phyloP scores from a whole-genome alignment of 768 basidiomycete species.

The Phaffia tasmanica region DNA sequence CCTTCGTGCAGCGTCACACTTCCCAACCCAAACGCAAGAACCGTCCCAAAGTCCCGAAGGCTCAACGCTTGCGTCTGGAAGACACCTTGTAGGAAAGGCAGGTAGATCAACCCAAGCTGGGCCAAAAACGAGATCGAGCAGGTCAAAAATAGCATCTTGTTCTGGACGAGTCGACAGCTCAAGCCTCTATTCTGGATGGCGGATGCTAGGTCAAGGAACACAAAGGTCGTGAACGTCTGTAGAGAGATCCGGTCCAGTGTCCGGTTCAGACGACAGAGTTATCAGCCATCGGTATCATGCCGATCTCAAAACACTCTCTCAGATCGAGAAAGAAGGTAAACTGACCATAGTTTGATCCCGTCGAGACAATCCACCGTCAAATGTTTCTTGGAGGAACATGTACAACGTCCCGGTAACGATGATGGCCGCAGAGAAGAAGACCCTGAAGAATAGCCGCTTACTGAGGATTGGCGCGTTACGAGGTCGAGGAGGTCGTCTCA shows the following conservation, averaged over 20 bases:
- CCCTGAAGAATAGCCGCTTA: constrained; percentile 56
- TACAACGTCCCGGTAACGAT: constrained; percentile 83
- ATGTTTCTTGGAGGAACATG: constrained; percentile 62
- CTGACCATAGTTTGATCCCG: constrained; percentile 94
- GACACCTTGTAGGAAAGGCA: constrained; percentile 77
- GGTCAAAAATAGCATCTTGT: constrained; percentile 79
- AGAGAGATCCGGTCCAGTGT: too few species aligned
- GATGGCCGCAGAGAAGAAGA: constrained; percentile 83
- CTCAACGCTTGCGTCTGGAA: constrained; percentile 85
- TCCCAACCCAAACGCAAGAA: constrained; percentile 55
- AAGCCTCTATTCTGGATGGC: constrained; percentile 90
- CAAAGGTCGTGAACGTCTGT: constrained; percentile 96
- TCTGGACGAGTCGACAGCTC: constrained; percentile 60
- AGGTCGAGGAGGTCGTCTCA: constrained; percentile 81
- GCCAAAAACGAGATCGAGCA: constrained; percentile 74
- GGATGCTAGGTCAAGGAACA: constrained; percentile 90
- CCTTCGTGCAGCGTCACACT: constrained; percentile 66
- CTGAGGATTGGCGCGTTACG: constrained; percentile 86
- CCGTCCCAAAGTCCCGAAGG: constrained; percentile 54
- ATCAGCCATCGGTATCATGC: too few species aligned
- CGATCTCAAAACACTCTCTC: background rate
- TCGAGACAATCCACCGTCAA: constrained; percentile 71
- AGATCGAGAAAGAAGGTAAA: constrained; percentile 17
- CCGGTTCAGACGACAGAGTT: too few species aligned
- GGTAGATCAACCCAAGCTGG: constrained; percentile 75